Base-by-base conservation (phyloP, 176 grass and related monocot genomes). In the Oryza longistaminata region DNA sequence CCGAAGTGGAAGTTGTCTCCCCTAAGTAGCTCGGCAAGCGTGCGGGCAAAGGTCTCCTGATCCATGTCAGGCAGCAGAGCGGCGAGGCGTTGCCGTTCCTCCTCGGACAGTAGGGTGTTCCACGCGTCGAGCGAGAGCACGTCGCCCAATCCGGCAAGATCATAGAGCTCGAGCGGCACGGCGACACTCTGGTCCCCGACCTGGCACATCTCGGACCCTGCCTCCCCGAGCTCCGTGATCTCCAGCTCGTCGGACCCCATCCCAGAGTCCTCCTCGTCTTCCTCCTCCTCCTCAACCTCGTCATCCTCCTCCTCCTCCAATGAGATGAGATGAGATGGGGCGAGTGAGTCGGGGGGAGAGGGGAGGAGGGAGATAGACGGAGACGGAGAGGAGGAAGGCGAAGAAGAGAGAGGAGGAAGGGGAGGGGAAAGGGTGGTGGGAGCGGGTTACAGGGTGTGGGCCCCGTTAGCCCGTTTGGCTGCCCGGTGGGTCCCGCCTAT, bases 1-100 rank as follows among this genome's bases (percentile, higher is more conserved):
- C 88, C 91, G 24, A 99, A 99, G 91, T 96, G 91, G 62, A 96
- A 96, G 33, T 78, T 90, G n/a, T 91, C 77, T 5, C 93, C 96
- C 3, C 55, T 21, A 22, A 99, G 91, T 12, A 99, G 89, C 84
- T 96, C 96, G 0, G 90, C 91, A 2, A 99, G 90, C 7, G 91
- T 96, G 65, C 87, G 71, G 0, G 79, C 72, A 52, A 94, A 99
- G 21, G 91, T 92, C 80, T 99, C 96, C 71, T 68, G 85, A 65
- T 99, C 96, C 84, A 96, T 78, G 79, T 99, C 93, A 1, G 96
- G 96, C 60, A 99, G 78, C 39, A 96, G 74, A 61, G 87, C 75
- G 0, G 96, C 80, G 5, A 96, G 88, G 13, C 71, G 75, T 21
- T 91, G 75, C 24, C 96, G 83, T 14, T 98, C 93, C 24, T 92